A percentile compares a stretch with the other conserved stretches of the same genome.
Evolutionary conservation across 345 rosid genomes (phyloP).

Genomic region (Brassica rapa): DNA sequence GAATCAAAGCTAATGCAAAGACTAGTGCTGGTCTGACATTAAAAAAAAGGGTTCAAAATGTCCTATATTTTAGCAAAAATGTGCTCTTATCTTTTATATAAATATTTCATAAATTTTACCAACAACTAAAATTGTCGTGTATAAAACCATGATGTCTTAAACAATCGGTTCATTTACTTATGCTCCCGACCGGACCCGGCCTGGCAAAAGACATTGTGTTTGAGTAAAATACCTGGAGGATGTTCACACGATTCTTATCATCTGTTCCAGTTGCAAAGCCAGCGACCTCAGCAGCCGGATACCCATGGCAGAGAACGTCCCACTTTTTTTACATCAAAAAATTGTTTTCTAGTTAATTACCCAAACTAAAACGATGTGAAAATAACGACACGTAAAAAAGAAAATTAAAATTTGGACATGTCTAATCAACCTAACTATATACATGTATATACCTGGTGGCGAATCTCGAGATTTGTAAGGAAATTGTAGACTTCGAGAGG

Average conservation of each 20-base stretch:
- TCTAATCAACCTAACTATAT: not conserved
- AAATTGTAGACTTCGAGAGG: slow-evolving; percentile 49
- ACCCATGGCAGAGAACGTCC: slow-evolving; percentile 69
- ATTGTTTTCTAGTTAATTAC: not conserved
- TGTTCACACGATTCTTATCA: slow-evolving; percentile 49
- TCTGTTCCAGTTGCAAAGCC: slow-evolving; percentile 49
- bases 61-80: not conserved
- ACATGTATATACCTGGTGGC: slow-evolving; percentile 51
- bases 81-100: not conserved
- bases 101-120: not conserved
- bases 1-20: not conserved
- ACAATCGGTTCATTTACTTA: not conserved
- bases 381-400: not conserved
- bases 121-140: not conserved
- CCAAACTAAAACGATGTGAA: not conserved
- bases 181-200: not conserved
- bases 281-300: slow-evolving; percentile 49
- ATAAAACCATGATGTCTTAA: not conserved
- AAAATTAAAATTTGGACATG: not conserved
- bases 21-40: not conserved
- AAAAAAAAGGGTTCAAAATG: not conserved
- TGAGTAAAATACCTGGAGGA: slow-evolving; percentile 51
- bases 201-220: not conserved
- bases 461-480: slow-evolving; percentile 47
- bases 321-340: slow-evolving; percentile 52